These are phyloP conservation scores for Elsinoe australis DNA, from an alignment of 2,329 filamentous ascomycete species.

Conservation along the genomic window DNA sequence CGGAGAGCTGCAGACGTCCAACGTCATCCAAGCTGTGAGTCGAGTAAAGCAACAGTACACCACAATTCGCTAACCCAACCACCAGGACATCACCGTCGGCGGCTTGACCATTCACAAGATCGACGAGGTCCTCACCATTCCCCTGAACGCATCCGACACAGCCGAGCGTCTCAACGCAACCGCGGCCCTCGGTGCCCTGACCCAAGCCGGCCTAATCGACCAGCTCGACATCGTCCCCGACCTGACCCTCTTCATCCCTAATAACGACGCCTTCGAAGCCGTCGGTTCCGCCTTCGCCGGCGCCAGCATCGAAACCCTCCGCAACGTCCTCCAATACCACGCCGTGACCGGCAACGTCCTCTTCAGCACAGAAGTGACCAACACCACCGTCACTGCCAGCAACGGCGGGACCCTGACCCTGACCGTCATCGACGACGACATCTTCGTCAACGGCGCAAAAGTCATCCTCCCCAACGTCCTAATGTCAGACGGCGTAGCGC, in stretches of 20 bases:
- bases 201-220: slow-evolving; percentile 12
- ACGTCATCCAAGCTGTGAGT: slow-evolving; percentile 29
- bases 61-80: not conserved
- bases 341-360: slow-evolving; percentile 26
- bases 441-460: slow-evolving; percentile 47
- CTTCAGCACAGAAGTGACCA: slow-evolving; percentile 30
- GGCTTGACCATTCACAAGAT: slow-evolving; percentile 21
- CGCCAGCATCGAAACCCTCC: slow-evolving; percentile 27
- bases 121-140: slow-evolving; percentile 19
- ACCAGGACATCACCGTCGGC: slow-evolving; percentile 20
- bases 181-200: slow-evolving; percentile 16
- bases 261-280: slow-evolving; percentile 28
- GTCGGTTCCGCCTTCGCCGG: slow-evolving; percentile 31
- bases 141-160: slow-evolving; percentile 15
- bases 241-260: slow-evolving; percentile 22
- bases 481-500: slow-evolving; percentile 50
- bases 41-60: not conserved
- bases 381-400: slow-evolving; percentile 25
- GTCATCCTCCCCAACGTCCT: slow-evolving; percentile 45
- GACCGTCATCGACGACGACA: slow-evolving; percentile 35
- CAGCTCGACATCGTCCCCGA: slow-evolving; percentile 19
- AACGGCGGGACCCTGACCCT: slow-evolving; percentile 38
- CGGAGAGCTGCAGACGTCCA: slow-evolving; percentile 29
- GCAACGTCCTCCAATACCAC: slow-evolving; percentile 32
- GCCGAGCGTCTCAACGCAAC: slow-evolving; percentile 20